These are phyloP conservation scores for Fomitopsis pinicola DNA, from an alignment of 1,284 basidiomycete species.

Conservation along the genomic window DNA sequence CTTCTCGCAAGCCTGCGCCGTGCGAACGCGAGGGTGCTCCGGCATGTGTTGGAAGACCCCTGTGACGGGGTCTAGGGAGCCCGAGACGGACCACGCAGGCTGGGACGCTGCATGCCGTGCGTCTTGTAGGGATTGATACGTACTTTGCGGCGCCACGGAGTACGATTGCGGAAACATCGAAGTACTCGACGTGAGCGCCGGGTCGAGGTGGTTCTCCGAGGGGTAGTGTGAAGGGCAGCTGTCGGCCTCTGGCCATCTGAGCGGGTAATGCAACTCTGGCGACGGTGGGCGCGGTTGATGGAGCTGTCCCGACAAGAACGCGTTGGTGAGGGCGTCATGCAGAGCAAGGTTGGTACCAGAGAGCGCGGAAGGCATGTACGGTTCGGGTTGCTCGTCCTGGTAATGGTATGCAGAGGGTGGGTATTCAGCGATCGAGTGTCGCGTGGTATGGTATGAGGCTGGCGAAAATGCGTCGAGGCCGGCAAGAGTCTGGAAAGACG, in stretches of 20 bases:
- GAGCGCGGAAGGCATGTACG: slow-evolving; percentile 1
- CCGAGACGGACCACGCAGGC: slow-evolving; percentile 38
- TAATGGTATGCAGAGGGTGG: not conserved
- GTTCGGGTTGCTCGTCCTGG: not conserved
- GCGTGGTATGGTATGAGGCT: not conserved
- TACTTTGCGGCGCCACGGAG: not conserved
- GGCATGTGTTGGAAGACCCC: slow-evolving; percentile 56
- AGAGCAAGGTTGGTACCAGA: slow-evolving; percentile 1
- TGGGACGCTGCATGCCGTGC: slow-evolving; percentile 6
- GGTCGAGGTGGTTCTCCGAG: not conserved
- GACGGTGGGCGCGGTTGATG: not conserved
- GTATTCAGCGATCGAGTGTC: not conserved
- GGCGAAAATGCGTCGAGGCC: not conserved
- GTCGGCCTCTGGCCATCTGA: slow-evolving; percentile 5
- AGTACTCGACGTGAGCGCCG: not conserved
- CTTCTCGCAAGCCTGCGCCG: slow-evolving; percentile 40
- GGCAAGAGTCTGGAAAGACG: not conserved
- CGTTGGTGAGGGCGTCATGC: slow-evolving; percentile 4
- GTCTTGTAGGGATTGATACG: slow-evolving; percentile 3
- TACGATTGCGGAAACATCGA: not conserved
- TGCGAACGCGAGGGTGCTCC: slow-evolving; percentile 51
- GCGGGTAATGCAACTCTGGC: not conserved
- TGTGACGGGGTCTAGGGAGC: slow-evolving; percentile 53
- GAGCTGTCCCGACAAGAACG: not conserved
- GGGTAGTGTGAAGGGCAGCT: not conserved